phyloP scores from a whole-genome alignment of 768 basidiomycete species.

The Calocybe cyanea region DNA sequence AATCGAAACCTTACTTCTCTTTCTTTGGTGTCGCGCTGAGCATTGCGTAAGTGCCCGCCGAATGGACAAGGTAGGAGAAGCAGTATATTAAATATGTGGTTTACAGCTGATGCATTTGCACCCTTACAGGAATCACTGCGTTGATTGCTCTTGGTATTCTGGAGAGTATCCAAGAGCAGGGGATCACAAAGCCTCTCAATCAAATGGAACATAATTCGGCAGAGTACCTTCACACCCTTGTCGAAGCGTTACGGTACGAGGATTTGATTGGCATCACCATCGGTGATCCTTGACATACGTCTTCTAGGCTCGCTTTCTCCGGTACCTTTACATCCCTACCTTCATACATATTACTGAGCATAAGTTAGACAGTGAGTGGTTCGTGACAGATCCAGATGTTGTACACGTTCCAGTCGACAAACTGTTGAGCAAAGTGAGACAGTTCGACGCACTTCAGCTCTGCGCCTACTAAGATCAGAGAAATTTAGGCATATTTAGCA shows the following conservation, averaged over 20 bases:
- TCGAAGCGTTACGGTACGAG: conserved; percentile 77
- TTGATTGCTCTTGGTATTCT: conserved; percentile 90
- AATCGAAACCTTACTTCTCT: not conserved
- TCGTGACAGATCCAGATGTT: conserved; percentile 87
- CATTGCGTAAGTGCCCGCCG: conserved; percentile 76
- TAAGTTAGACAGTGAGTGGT: conserved; percentile 75
- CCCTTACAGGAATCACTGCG: conserved; percentile 71
- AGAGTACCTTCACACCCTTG: conserved; percentile 82
- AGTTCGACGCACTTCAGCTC: not conserved
- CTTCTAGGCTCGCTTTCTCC: conserved; percentile 60
- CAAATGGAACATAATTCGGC: conserved; percentile 89
- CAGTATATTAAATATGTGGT: not conserved
- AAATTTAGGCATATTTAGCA: conserved; percentile 71
- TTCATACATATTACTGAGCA: not conserved
- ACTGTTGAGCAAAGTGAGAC: conserved; percentile 74
- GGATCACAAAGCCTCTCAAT: conserved; percentile 61
- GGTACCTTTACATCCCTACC: conserved; percentile 34
- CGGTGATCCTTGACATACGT: conserved; percentile 1
- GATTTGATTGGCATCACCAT: too few relatives aligned
- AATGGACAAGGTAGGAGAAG: conserved; percentile 80
- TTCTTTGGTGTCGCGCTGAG: not conserved
- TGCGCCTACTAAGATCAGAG: conserved; percentile 1
- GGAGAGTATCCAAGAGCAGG: conserved; percentile 77
- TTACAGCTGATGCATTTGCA: conserved; percentile 5
- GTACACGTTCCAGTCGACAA: conserved; percentile 74